These are phyloP conservation scores for Tulasnella calospora DNA, from an alignment of 768 basidiomycete genomes.

Conservation along the genomic window DNA sequence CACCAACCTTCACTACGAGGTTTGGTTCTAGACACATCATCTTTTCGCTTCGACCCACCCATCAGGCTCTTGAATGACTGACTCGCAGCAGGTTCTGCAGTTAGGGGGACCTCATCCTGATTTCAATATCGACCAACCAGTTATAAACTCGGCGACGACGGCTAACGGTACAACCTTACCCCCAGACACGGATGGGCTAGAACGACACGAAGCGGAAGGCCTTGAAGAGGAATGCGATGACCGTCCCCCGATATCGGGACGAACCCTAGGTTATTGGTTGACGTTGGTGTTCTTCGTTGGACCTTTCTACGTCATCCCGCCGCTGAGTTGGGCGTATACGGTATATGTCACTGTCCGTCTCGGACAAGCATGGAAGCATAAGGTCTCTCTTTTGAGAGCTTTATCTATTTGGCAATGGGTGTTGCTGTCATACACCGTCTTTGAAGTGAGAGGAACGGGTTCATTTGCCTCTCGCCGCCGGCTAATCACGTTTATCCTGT, in stretches of 20 bases:
- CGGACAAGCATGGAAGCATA: slow-evolving; percentile 38
- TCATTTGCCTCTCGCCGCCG: not conserved
- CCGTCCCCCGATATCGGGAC: slow-evolving; percentile 27
- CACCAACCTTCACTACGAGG: not conserved
- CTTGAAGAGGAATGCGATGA: not conserved
- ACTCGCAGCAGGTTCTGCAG: not conserved
- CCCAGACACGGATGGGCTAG: not conserved
- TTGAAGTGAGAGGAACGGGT: slow-evolving; percentile 11
- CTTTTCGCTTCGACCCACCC: not conserved
- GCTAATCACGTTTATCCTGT: not conserved
- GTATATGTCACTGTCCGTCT: slow-evolving; percentile 43
- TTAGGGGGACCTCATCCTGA: not conserved
- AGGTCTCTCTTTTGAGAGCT: not conserved
- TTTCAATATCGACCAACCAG: not conserved
- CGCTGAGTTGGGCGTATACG: slow-evolving; percentile 62
- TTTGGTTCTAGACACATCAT: not conserved
- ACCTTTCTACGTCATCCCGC: slow-evolving; percentile 60
- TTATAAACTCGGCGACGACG: not conserved
- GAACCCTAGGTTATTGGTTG: slow-evolving; percentile 52
- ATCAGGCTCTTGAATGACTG: not conserved
- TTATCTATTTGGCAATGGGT: not conserved
- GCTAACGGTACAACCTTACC: not conserved
- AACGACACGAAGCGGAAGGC: not conserved
- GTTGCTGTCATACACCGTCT: slow-evolving; percentile 11
- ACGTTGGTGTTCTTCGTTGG: slow-evolving; percentile 53